Percentiles rank a stretch among this genome's conserved stretches.
phyloP scores from a whole-genome alignment of 2,329 filamentous ascomycete species.

The Ascochyta rabiei region DNA sequence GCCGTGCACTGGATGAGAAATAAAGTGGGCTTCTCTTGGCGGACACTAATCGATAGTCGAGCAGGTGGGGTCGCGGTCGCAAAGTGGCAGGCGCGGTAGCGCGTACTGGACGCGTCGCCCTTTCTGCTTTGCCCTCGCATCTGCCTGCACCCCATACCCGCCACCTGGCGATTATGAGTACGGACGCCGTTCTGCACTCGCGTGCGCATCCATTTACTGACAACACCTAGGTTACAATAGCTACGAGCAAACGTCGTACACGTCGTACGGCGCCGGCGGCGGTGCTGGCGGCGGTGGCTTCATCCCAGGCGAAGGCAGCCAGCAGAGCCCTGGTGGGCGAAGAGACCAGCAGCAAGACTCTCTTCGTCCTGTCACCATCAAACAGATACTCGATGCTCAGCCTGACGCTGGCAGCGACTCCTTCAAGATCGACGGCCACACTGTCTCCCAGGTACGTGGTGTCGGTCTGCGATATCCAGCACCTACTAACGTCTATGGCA shows the following conservation, averaged over 20 bases:
- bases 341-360: conserved; percentile 76
- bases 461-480: neutral
- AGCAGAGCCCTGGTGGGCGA: conserved; percentile 50
- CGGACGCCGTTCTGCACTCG: conserved; percentile 14
- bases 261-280: conserved; percentile 62
- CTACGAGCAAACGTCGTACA: conserved; percentile 57
- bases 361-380: conserved; percentile 91
- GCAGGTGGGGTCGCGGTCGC: conserved; percentile 32
- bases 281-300: conserved; percentile 65
- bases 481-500: conserved; percentile 49
- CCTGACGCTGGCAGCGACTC: conserved; percentile 62
- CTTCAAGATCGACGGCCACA: conserved; percentile 80
- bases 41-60: neutral
- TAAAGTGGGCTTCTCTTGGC: conserved; percentile 38
- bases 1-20: conserved; percentile 23
- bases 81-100: conserved; percentile 23
- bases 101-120: conserved; percentile 35
- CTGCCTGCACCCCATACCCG: conserved; percentile 14
- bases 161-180: conserved; percentile 21
- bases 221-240: conserved; percentile 36
- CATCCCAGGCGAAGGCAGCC: conserved; percentile 58
- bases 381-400: conserved; percentile 85
- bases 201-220: conserved; percentile 27
- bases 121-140: conserved; percentile 7
- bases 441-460: conserved; percentile 63